These are phyloP conservation scores for Phytophthora fragariaefolia DNA, from an alignment of 352 stramenopile genomes.

Conservation along the genomic window DNA sequence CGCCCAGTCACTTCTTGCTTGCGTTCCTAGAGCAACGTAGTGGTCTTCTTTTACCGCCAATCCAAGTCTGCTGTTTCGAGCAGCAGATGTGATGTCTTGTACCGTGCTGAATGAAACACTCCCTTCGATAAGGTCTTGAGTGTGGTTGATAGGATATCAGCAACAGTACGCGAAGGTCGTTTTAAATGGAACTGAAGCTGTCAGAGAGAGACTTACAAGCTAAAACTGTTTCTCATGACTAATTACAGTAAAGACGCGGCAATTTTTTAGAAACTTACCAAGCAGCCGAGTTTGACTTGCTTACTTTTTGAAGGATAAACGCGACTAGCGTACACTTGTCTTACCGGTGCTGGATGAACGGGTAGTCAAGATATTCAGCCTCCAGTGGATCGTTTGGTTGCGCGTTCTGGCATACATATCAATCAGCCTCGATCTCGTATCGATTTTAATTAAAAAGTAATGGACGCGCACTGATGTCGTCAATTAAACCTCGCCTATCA, in stretches of 20 bases:
- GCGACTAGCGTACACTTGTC: too few relatives aligned
- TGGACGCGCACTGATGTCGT: too few relatives aligned
- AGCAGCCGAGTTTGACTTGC: too few relatives aligned
- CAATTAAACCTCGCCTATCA: too few relatives aligned
- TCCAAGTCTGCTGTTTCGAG: too few relatives aligned
- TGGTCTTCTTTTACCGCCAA: background rate
- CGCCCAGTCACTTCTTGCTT: background rate
- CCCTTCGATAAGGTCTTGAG: too few relatives aligned
- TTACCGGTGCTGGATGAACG: conserved; percentile 23
- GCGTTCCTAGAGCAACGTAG: background rate
- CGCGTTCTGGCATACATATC: too few relatives aligned
- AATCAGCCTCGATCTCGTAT: too few relatives aligned
- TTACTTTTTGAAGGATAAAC: too few relatives aligned
- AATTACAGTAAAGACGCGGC: background rate
- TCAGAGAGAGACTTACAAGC: background rate
- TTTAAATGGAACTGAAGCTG: background rate
- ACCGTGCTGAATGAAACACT: background rate
- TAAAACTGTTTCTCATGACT: background rate
- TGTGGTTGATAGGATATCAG: background rate
- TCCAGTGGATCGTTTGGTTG: conserved; percentile 11
- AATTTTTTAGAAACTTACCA: background rate
- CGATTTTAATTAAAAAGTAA: too few relatives aligned
- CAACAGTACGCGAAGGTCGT: background rate
- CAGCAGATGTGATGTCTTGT: background rate
- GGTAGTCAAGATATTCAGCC: conserved; percentile 42